Conservation (phyloP, 257 asterid genomes). For the Solanum bulbocastanum region DNA sequence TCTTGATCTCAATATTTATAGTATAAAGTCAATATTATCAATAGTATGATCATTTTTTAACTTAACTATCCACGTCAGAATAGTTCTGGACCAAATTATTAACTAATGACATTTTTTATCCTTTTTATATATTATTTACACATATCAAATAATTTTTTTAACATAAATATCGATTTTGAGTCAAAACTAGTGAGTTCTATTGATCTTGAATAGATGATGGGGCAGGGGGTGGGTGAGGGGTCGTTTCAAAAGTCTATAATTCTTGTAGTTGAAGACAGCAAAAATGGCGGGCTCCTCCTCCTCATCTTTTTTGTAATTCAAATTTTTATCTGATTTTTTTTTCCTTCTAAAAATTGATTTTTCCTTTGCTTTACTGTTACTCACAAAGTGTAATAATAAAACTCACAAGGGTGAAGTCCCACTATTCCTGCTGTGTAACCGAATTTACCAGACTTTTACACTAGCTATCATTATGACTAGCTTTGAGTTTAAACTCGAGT, state of each 20-base stretch:
- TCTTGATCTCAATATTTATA: background rate
- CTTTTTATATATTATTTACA: background rate
- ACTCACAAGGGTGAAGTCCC: background rate
- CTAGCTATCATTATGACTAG: background rate
- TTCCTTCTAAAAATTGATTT: background rate
- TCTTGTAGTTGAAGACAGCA: conserved; percentile 27
- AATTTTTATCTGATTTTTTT: background rate
- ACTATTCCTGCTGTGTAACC: background rate
- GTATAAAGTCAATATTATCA: background rate
- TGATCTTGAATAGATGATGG: background rate
- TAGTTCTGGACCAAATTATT: background rate
- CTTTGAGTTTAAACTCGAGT: background rate
- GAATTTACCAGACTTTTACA: background rate
- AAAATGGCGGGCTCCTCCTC: conserved; percentile 8
- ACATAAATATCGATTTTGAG: background rate
- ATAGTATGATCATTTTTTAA: no score
- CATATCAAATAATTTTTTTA: background rate
- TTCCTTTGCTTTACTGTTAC: conserved; percentile 54
- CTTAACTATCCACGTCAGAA: no score
- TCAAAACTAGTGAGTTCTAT: background rate
- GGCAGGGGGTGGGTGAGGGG: conserved; percentile 19
- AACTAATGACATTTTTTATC: no score
- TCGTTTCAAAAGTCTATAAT: conserved; percentile 13
- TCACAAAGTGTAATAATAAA: conserved; percentile 19
- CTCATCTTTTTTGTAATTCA: background rate